Evolutionary conservation across 495 filamentous ascomycete species (phyloP), one percentile per base, ranked within the genome.

Genomic region (Talaromyces proteolyticus): DNA sequence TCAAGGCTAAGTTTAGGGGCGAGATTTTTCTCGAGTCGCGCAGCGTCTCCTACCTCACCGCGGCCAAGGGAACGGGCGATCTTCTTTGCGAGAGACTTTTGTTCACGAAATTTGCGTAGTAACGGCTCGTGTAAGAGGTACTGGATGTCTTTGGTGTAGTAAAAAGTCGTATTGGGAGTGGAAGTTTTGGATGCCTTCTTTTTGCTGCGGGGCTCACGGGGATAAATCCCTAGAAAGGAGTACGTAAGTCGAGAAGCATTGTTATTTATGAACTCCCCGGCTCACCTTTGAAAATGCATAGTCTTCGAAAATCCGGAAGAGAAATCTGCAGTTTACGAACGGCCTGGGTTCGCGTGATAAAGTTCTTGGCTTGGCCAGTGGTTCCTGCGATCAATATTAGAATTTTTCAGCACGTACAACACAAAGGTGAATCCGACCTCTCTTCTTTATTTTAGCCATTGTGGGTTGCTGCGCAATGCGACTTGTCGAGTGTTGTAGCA

Each of bases 81-180:
- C 79, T 97, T 98, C 78, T 96, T 98, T 49, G 91, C 88, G 49
- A 97, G 79, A 0, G 86, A 74, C 73, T 97, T 97, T 69, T 97
- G 93, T 38, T 98, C 93, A 58, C 93, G 86, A 75, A 97, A 97
- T 65, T 95, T 96, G 56, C 81, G 75, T 11, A 98, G 78, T n/a
- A 98, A 77, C 12, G 94, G 93, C 67, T 98, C 93, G 66, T 98
- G 93, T 44, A 96, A 84, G 21, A 98, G 83, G 57, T 95, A 98
- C 68, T 96, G 91, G 60, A 98, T 95, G 63, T 98, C 93, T 75
- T 93, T 95, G 58, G 91, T 88, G 74, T 98, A 98, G 79, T 98
- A 98, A 74, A 96, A 98, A 51, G 94, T 97, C 14, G 93, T 97
- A 40, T 84, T 87, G 36, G 86, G 81, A 2, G 88, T 96, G 40